phyloP scores from a whole-genome alignment of 192 early-diverging fungal species.

The Backusella morwellensis region DNA sequence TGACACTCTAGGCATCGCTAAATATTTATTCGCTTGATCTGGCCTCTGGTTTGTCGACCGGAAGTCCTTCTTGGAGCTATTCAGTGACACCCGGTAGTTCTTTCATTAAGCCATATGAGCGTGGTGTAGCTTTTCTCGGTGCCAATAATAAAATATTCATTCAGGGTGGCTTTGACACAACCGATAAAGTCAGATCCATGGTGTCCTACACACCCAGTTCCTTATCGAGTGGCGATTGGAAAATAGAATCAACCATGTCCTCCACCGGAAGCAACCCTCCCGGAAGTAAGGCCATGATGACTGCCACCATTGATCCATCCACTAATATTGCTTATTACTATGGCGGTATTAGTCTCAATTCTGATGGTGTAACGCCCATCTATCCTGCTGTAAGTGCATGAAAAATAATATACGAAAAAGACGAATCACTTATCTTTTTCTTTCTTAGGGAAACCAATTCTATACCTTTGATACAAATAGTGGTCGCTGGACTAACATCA shows the following conservation, averaged over 20 bases:
- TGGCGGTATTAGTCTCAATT: background rate
- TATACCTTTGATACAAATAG: background rate
- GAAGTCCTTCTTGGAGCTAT: background rate
- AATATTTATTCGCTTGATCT: background rate
- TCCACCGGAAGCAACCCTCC: background rate
- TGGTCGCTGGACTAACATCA: background rate
- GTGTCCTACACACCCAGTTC: background rate
- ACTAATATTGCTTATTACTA: conserved; percentile 7
- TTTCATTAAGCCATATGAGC: background rate
- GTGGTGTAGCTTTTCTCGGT: conserved; percentile 6
- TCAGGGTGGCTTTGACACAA: background rate
- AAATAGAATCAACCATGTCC: background rate
- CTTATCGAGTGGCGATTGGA: background rate
- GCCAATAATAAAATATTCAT: background rate
- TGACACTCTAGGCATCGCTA: background rate
- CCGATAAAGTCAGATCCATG: background rate
- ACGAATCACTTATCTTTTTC: background rate
- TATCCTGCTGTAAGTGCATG: conserved; percentile 2
- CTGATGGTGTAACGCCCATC: background rate
- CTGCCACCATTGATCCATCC: background rate
- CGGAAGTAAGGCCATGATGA: background rate
- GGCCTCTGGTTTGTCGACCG: background rate
- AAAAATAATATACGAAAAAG: background rate
- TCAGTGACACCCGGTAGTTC: background rate
- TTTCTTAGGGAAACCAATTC: conserved; percentile 3